Conservation (phyloP, 2,329 filamentous ascomycete genomes). For the Monilinia laxa region DNA sequence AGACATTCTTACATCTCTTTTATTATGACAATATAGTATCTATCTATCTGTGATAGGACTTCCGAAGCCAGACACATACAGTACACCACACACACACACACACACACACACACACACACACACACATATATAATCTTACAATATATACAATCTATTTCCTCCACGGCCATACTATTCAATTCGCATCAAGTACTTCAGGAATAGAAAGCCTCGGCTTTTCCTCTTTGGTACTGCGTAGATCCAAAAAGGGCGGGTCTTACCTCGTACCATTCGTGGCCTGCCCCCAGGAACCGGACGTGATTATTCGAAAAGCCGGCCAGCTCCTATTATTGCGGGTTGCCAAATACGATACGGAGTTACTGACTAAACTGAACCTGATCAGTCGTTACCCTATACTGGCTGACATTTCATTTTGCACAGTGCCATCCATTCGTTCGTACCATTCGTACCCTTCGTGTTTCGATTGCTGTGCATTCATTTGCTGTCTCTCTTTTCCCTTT, state of each 20-base stretch:
- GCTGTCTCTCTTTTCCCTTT: neutral
- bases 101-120: too few relatives aligned
- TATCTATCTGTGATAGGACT: neutral
- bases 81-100: too few relatives aligned
- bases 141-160: too few relatives aligned
- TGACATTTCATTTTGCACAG: slow-evolving; percentile 8
- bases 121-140: too few relatives aligned
- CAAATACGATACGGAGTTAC: neutral
- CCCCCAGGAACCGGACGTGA: slow-evolving; percentile 18
- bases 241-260: slow-evolving; percentile 20
- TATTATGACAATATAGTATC: neutral
- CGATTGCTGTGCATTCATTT: slow-evolving; percentile 16
- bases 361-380: neutral
- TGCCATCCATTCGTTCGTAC: neutral
- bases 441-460: neutral
- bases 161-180: neutral
- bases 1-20: neutral
- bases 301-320: slow-evolving; percentile 16
- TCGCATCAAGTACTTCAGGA: slow-evolving; percentile 15
- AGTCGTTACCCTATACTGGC: slow-evolving; percentile 7
- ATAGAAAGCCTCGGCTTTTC: slow-evolving; percentile 11
- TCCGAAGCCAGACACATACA: slow-evolving; percentile 2
- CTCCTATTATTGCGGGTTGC: slow-evolving; percentile 17
- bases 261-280: slow-evolving; percentile 21
- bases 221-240: slow-evolving; percentile 16